A percentile compares a stretch with the other conserved stretches of the same genome.
Conservation (phyloP, 495 filamentous ascomycete genomes). For the Lasiosphaeriaceae sp. region DNA sequence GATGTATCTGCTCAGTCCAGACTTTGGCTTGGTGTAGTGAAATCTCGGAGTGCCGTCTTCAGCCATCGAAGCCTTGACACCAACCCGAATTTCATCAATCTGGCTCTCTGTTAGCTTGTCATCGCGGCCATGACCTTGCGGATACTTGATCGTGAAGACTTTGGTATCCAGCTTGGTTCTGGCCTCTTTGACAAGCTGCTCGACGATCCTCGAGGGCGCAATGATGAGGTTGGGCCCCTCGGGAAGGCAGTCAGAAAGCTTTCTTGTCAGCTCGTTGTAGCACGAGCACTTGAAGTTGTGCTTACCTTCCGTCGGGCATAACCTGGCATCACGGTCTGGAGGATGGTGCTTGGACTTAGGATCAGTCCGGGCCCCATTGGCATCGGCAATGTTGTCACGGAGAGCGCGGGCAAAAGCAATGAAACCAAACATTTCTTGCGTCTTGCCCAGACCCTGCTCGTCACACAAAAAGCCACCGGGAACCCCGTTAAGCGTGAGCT, state of each 20-base stretch:
- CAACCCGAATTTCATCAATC: too few species aligned
- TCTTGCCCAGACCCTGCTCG: constrained; percentile 30
- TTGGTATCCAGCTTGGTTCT: constrained; percentile 22
- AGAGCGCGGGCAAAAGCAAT: constrained; percentile 15
- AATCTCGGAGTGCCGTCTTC: too few species aligned
- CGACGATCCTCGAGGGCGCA: constrained; percentile 12
- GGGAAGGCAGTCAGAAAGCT: constrained; percentile 20
- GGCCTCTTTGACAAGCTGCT: constrained; percentile 14
- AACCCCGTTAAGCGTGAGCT: constrained; percentile 10
- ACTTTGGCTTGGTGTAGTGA: too few species aligned
- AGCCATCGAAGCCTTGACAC: too few species aligned
- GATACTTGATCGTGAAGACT: constrained; percentile 15
- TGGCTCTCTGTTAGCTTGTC: constrained; percentile 20
- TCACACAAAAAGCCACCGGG: constrained; percentile 23
- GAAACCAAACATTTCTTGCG: constrained; percentile 23
- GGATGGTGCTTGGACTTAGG: constrained; percentile 9
- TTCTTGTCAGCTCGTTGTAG: constrained; percentile 10
- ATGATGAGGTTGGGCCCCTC: constrained; percentile 23
- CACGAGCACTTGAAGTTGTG: constrained; percentile 26
- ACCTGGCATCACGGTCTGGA: not conserved
- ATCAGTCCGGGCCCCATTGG: not conserved
- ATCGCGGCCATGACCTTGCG: constrained; percentile 7
- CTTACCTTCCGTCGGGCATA: constrained; percentile 16
- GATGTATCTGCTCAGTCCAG: too few species aligned
- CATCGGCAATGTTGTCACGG: constrained; percentile 17